Evolutionary conservation across 306 rosid genomes (phyloP), one percentile per base, ranked within the genome.

Genomic region (Prunus padus): DNA sequence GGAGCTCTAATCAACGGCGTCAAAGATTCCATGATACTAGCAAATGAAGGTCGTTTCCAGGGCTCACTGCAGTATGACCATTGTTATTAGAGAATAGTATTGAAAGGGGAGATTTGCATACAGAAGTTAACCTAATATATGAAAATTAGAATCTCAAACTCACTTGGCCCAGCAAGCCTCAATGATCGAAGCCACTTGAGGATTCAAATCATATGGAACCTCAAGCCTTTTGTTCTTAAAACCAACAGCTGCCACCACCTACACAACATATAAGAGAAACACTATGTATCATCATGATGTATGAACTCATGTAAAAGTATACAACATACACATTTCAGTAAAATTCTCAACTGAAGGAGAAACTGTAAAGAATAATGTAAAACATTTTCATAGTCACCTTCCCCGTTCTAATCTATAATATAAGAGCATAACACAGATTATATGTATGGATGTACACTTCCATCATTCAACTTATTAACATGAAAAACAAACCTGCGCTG

Each of bases 191-290:
- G 96, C 97, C 73, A 96, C 75, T 37, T 74, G 90, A 69, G 96
- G 92, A 81, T 89, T 92, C 87, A 92, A 74, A 85, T 92, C 90
- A 2, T 50, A 88, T 0, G 99, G 99, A 67, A 96, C 92, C 77
- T 96, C 98, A 33, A 88, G 99, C 82, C 99, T 90, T 84, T 79
- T 92, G 44, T 89, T 78, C 81, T 88, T 89, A 74, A 96, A 90
- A 75, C 92, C 99, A 87, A 96, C 99, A 76, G 99, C 99, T 73
- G 97, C 96, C 54, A 96, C 93, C 66, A 96, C 99, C 99, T 92
- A 75, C 31, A 67, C 44, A 73, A 71, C 54, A 74, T 67, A 40
- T 65, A 56, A 63, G 33, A 70, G 44, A 16, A 59, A 73, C 5
- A 30, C 18, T 81, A 70, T 20, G 64, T 18, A 64, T 50, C 26